A percentile compares a stretch with the other conserved stretches of the same genome.
phyloP scores from a whole-genome alignment of 2,329 filamentous ascomycete genomes.

The Hansfordia pulvinata region DNA sequence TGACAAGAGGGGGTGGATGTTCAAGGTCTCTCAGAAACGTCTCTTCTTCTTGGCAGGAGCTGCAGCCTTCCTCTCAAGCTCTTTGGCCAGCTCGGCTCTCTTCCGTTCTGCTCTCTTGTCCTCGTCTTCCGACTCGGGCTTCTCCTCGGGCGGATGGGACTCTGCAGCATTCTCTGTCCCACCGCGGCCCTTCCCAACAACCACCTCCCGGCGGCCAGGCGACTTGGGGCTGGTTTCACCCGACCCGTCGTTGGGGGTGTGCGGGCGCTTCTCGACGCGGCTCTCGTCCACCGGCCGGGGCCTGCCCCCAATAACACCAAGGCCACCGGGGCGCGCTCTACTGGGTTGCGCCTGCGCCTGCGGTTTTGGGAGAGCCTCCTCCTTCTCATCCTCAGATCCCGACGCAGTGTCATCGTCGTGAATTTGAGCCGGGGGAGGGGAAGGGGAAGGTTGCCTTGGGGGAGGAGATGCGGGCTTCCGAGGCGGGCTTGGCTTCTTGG shows the following conservation, averaged over 20 bases:
- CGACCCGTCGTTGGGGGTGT: no score
- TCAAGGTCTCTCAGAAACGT: slow-evolving; percentile 26
- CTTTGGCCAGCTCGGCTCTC: slow-evolving; percentile 34
- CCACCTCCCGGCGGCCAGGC: no score
- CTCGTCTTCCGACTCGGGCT: slow-evolving; percentile 20
- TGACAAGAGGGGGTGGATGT: not conserved
- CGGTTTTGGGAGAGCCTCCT: slow-evolving; percentile 1
- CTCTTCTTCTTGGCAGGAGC: slow-evolving; percentile 42
- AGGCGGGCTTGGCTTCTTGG: no score
- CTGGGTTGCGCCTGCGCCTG: no score
- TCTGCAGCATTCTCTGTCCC: not conserved
- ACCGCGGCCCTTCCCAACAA: no score
- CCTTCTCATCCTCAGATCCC: slow-evolving; percentile 8
- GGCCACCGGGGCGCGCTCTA: slow-evolving; percentile 1
- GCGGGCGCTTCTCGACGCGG: no score
- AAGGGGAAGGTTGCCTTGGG: slow-evolving; percentile 9
- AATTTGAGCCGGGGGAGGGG: slow-evolving; percentile 6
- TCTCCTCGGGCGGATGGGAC: not conserved
- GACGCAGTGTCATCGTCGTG: slow-evolving; percentile 12
- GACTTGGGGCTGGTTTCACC: no score
- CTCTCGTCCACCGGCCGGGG: no score
- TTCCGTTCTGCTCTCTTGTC: slow-evolving; percentile 33
- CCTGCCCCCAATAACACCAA: slow-evolving; percentile 4
- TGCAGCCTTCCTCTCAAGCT: slow-evolving; percentile 33
- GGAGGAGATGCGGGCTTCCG: slow-evolving; percentile 13